Conservation (phyloP, 345 rosid species). For the Kernera saxatilis region DNA sequence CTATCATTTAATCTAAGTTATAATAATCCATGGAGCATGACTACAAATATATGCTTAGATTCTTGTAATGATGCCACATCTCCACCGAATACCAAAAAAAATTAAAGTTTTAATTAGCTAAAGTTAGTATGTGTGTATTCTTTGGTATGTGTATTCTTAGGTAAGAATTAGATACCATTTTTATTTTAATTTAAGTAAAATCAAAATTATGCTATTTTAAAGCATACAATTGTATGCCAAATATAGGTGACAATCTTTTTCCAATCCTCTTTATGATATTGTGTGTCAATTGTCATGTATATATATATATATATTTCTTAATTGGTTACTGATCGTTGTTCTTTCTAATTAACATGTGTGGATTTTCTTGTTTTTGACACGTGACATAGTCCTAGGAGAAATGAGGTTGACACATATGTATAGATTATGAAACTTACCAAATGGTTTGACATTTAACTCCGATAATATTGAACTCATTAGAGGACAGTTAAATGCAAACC, state of each 20-base stretch:
- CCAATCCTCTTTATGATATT: not conserved
- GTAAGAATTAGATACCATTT: conserved; percentile 14
- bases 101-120: not conserved
- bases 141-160: not conserved
- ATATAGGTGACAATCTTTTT: conserved; percentile 26
- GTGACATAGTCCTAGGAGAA: conserved; percentile 9
- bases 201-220: conserved; percentile 17
- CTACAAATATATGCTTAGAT: conserved; percentile 24
- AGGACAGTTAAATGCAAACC: not conserved
- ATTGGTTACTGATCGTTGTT: not conserved
- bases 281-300: not conserved
- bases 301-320: not conserved
- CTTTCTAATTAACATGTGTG: conserved; percentile 13
- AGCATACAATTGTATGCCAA: conserved; percentile 33
- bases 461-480: too few species aligned
- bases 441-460: too few species aligned
- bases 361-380: not conserved
- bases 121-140: not conserved
- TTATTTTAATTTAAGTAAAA: conserved; percentile 7
- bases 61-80: conserved; percentile 22
- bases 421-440: not conserved
- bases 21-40: conserved; percentile 15
- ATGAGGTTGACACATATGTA: not conserved
- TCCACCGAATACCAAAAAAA: conserved; percentile 25
- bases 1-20: not conserved